Base-by-base conservation (phyloP, 1,284 basidiomycete species). In the Puccinia novopanici region DNA sequence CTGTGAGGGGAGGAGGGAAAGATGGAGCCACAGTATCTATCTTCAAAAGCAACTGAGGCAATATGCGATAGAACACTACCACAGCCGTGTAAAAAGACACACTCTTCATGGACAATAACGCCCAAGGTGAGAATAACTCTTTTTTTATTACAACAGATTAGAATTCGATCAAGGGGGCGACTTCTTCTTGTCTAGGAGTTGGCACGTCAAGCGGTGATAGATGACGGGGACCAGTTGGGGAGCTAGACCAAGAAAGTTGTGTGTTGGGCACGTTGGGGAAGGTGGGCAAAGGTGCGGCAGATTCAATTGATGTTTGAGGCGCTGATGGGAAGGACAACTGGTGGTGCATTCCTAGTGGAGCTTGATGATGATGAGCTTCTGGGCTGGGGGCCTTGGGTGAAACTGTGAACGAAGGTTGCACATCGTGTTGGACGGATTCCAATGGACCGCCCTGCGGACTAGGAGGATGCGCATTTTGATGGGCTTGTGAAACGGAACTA, bases 181-280 rank as follows among this genome's bases (percentile, higher is more conserved):
- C 72, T 57, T 74, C 72, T 37, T 74, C 72, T 42, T 74, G 72
- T 74, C 72, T 74, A 34, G 54, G 24, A 3, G 50, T 22, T 13
- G 48, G 65, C 34, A 68, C 48, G 5, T 40, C 65, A 22, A 48
- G 40, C 40, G 27, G 1, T 34, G 48, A 19, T 5, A 71, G 42
- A 45, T 70, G 42, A 45, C 45, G 34, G 1, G 67, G 42, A 15
- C 37, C 50, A 15, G 57, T 22, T 4, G 50, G 50, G 50, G 50
- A 4, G 27, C 2, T 34, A 54, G 72, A 22, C 72, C 72, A 74
- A 22, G 34, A 40, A 59, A 52, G 72, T 42, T 74, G 54, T 3
- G 50, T 54, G 59, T 74, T 74, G 30, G 72, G 72, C 13, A 74
- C 72, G 45, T 45, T 74, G 30, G 72, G 72, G 24, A 72, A 72